Evolutionary conservation across 345 rosid genomes (phyloP).

Genomic region (Syzygium aromaticum): DNA sequence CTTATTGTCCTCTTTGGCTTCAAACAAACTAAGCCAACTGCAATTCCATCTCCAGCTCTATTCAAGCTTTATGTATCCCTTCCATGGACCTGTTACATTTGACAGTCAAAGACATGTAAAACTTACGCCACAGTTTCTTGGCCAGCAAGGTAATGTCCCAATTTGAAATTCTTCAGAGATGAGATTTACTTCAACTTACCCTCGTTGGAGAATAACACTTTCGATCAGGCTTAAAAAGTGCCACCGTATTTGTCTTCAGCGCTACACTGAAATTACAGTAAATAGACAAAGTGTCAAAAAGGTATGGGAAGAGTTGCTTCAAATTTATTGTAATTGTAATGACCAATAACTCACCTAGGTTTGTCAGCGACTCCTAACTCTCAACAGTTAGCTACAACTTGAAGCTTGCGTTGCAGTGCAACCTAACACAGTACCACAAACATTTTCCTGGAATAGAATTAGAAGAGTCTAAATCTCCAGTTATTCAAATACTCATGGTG

Average conservation of each 20-base stretch:
- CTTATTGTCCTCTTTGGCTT: not conserved
- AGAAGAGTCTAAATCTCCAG: not conserved
- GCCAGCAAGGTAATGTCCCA: not conserved
- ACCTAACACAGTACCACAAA: not conserved
- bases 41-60: not conserved
- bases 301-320: not conserved
- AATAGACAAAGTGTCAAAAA: not conserved
- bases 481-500: not conserved
- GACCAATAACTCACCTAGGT: not conserved
- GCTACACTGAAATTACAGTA: not conserved
- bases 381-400: not conserved
- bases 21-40: not conserved
- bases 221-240: not conserved
- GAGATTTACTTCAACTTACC: not conserved
- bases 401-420: not conserved
- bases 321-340: not conserved
- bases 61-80: not conserved
- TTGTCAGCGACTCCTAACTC: not conserved
- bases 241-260: not conserved
- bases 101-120: not conserved
- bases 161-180: not conserved
- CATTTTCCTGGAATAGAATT: not conserved
- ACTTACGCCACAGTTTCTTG: not conserved
- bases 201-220: not conserved
- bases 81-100: not conserved